Evolutionary conservation across 345 rosid genomes (phyloP).

Genomic region (Populus tremula): DNA sequence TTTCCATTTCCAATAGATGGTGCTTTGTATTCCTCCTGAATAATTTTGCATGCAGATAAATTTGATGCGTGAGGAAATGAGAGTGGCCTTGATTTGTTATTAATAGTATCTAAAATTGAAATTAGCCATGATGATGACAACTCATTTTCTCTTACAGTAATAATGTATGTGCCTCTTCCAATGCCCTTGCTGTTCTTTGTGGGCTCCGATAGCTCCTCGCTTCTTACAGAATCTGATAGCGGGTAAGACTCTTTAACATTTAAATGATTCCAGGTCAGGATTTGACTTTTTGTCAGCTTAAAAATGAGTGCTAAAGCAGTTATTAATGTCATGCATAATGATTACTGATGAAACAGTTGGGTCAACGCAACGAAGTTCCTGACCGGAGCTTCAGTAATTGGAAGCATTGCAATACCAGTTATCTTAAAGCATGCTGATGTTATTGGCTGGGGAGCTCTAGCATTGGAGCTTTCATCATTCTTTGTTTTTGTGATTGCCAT

Average conservation of each 20-base stretch:
- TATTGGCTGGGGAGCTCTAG: slow-evolving; percentile 93
- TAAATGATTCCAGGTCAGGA: background rate
- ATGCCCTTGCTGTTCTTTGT: slow-evolving; percentile 87
- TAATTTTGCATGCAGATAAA: background rate
- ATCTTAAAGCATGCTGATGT: slow-evolving; percentile 88
- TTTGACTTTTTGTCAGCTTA: slow-evolving; percentile 1
- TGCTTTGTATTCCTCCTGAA: background rate
- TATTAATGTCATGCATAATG: background rate
- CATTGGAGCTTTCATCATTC: slow-evolving; percentile 77
- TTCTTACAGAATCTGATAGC: slow-evolving; percentile 59
- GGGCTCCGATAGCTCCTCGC: slow-evolving; percentile 66
- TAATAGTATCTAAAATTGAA: background rate
- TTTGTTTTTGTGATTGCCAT: slow-evolving; percentile 69
- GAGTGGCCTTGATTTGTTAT: background rate
- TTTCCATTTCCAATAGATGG: background rate
- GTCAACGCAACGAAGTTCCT: slow-evolving; percentile 83
- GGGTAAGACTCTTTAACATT: slow-evolving; percentile 31
- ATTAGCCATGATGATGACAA: slow-evolving; percentile 5
- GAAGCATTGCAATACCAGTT: slow-evolving; percentile 91
- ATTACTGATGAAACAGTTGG: slow-evolving; percentile 56
- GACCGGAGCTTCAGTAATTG: slow-evolving; percentile 84
- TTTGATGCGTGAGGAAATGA: background rate
- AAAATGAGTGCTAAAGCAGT: background rate
- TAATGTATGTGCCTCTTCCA: slow-evolving; percentile 91
- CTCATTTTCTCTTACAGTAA: slow-evolving; percentile 45